A percentile compares a stretch with the other conserved stretches of the same genome.
phyloP scores from a whole-genome alignment of 2,329 filamentous ascomycete genomes.

The Aspergillus quadrilineatus region DNA sequence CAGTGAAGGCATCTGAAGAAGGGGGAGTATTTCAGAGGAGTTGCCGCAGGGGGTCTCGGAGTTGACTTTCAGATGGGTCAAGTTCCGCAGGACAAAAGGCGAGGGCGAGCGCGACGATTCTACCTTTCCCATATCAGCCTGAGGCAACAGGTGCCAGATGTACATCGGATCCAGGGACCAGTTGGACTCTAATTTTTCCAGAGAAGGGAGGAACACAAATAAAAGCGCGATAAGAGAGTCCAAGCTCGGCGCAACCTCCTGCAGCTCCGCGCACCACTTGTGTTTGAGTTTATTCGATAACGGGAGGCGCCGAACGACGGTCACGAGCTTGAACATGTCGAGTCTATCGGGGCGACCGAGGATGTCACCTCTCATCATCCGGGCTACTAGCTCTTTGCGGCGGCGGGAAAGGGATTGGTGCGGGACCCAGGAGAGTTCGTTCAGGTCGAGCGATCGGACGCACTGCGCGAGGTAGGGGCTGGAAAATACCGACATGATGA shows the following conservation, averaged over 20 bases:
- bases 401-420: background rate
- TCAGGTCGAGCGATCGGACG: constrained; percentile 11
- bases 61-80: constrained; percentile 11
- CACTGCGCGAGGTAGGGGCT: constrained; percentile 6
- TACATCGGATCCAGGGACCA: constrained; percentile 5
- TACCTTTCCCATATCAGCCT: constrained; percentile 5
- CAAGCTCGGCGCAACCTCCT: constrained; percentile 3
- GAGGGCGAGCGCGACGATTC: constrained; percentile 3
- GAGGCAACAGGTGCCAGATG: constrained; percentile 5
- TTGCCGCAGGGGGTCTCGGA: constrained; percentile 3
- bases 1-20: constrained; percentile 11
- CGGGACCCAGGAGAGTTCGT: constrained; percentile 1
- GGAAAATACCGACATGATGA: constrained; percentile 9
- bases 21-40: constrained; percentile 7
- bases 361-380: background rate
- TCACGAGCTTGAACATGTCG: constrained; percentile 3
- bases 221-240: constrained; percentile 10
- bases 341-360: constrained; percentile 1
- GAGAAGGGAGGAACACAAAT: background rate
- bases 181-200: constrained; percentile 6
- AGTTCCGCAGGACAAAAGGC: constrained; percentile 8
- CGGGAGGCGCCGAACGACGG: constrained; percentile 4
- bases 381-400: constrained; percentile 1
- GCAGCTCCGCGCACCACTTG: constrained; percentile 7
- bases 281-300: background rate